phyloP scores from a whole-genome alignment of 805 yeast species.

The Metschnikowia amazonensis region DNA sequence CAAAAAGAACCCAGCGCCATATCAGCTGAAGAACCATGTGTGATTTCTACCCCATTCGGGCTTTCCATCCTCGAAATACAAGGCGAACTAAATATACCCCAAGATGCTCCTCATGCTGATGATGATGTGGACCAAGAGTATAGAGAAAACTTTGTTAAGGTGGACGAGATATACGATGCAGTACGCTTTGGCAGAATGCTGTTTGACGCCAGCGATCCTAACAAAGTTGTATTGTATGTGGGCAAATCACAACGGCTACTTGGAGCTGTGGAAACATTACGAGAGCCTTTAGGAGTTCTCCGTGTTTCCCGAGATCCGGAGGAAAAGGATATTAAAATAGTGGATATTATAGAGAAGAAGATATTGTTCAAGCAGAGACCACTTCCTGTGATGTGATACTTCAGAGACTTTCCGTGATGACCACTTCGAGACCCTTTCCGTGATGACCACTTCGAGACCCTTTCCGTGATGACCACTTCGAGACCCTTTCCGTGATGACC shows the following conservation, averaged over 20 bases:
- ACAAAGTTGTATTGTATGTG: slow-evolving; percentile 53
- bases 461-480: too few species aligned
- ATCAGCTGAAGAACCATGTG: slow-evolving; percentile 6
- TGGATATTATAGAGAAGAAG: slow-evolving; percentile 58
- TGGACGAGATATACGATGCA: slow-evolving; percentile 39
- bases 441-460: too few species aligned
- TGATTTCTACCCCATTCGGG: slow-evolving; percentile 53
- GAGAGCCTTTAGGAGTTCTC: slow-evolving; percentile 63
- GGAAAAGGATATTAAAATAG: slow-evolving; percentile 41
- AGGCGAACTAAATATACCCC: slow-evolving; percentile 58
- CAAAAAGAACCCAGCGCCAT: neutral
- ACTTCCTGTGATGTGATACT: slow-evolving; percentile 63
- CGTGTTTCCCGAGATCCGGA: slow-evolving; percentile 35
- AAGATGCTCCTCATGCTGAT: slow-evolving; percentile 29
- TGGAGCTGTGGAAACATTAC: slow-evolving; percentile 56
- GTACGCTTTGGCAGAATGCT: slow-evolving; percentile 50
- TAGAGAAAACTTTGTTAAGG: slow-evolving; percentile 30
- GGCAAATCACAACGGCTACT: slow-evolving; percentile 68
- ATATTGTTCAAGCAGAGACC: slow-evolving; percentile 67
- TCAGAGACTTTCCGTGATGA: too few species aligned
- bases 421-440: too few species aligned
- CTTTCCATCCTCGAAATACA: slow-evolving; percentile 65
- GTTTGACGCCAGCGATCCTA: slow-evolving; percentile 36
- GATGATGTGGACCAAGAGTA: slow-evolving; percentile 32
- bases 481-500: too few species aligned